Evolutionary conservation across 2,329 filamentous ascomycete species (phyloP).

Genomic region (Emergomyces orientalis): DNA sequence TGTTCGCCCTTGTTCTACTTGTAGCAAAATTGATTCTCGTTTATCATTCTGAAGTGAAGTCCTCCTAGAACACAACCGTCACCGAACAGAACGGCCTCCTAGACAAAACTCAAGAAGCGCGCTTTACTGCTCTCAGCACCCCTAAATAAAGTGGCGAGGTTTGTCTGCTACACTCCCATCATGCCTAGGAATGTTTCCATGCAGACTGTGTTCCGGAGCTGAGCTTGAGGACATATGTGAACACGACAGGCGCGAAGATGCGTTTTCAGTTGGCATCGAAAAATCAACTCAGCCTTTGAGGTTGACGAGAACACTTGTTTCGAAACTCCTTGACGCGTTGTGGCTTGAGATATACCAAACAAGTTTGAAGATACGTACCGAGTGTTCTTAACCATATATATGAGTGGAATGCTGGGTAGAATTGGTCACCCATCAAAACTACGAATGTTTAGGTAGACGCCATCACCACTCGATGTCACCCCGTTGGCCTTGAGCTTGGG

Average conservation of each 20-base stretch:
- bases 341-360: background rate
- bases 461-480: too few species aligned
- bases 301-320: background rate
- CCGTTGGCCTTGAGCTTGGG: too few species aligned
- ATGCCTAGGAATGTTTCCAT: background rate
- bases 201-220: background rate
- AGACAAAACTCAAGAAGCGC: background rate
- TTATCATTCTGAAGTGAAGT: background rate
- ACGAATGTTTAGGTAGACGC: too few species aligned
- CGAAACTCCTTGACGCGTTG: background rate
- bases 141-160: background rate
- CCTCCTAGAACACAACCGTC: background rate
- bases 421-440: too few species aligned
- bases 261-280: background rate
- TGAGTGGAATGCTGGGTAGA: background rate
- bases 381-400: too few species aligned
- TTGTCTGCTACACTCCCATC: background rate
- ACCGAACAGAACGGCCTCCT: background rate
- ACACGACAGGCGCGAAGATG: background rate
- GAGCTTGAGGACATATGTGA: background rate
- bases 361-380: too few species aligned
- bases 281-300: background rate
- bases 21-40: background rate
- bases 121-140: background rate
- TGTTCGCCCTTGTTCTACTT: background rate